These are phyloP conservation scores for Coemansia sp. DNA, from an alignment of 192 early-diverging fungal genomes.

Conservation along the genomic window DNA sequence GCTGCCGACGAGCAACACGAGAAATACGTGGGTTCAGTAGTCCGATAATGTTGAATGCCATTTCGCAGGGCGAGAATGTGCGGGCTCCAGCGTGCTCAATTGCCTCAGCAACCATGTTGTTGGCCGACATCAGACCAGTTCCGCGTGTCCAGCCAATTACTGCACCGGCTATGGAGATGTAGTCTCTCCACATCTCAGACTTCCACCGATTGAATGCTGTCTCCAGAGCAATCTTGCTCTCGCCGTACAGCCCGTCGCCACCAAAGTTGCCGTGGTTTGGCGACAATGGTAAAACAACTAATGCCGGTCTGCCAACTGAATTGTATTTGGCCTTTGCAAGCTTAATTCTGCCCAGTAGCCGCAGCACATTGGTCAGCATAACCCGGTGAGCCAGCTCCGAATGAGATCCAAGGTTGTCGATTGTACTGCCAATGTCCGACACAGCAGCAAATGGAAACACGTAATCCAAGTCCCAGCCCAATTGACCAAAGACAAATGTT, in stretches of 20 bases:
- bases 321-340: constrained; percentile 72
- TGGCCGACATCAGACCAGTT: constrained; percentile 87
- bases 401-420: constrained; percentile 76
- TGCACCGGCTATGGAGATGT: constrained; percentile 84
- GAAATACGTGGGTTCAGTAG: constrained; percentile 75
- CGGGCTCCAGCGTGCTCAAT: constrained; percentile 81
- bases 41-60: constrained; percentile 93
- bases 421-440: constrained; percentile 78
- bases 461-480: constrained; percentile 91
- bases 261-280: constrained; percentile 96
- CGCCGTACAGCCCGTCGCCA: constrained; percentile 89
- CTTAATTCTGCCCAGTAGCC: constrained; percentile 83
- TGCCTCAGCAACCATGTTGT: constrained; percentile 80
- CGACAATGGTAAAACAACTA: constrained; percentile 83
- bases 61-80: constrained; percentile 88
- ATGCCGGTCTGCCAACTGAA: constrained; percentile 74
- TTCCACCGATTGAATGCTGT: constrained; percentile 88
- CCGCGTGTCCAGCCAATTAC: constrained; percentile 97
- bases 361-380: constrained; percentile 89
- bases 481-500: constrained; percentile 73
- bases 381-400: constrained; percentile 70
- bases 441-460: constrained; percentile 93
- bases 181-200: constrained; percentile 83
- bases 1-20: constrained; percentile 64
- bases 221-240: constrained; percentile 89